Percentiles rank a stretch among this genome's conserved stretches.
These are phyloP conservation scores for Luvunga scandens DNA, from an alignment of 345 rosid species.

Conservation along the genomic window DNA sequence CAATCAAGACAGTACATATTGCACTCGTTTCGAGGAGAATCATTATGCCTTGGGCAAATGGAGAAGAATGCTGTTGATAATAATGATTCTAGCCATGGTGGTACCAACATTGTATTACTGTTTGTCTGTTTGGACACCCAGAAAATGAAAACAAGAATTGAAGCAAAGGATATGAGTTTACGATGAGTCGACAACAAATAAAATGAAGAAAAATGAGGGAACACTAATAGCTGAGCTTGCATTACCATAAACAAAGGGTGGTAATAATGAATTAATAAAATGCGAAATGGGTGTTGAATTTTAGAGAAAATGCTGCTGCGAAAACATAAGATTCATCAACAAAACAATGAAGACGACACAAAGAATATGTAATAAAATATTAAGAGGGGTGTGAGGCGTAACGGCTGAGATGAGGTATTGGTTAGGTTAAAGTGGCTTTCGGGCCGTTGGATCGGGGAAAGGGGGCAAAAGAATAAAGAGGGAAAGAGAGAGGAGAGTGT, in stretches of 20 bases:
- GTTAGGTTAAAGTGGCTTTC: conserved; percentile 33
- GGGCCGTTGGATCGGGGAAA: conserved; percentile 32
- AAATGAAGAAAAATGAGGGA: not conserved
- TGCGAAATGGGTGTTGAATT: not conserved
- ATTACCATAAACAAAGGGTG: conserved; percentile 25
- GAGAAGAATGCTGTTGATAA: conserved; percentile 30
- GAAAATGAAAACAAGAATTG: not conserved
- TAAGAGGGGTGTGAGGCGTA: not conserved
- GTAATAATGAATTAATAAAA: not conserved
- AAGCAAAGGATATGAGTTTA: no score
- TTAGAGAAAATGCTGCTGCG: conserved; percentile 7
- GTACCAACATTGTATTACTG: conserved; percentile 27
- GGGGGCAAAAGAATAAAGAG: not conserved
- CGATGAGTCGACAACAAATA: no score
- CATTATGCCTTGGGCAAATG: conserved; percentile 26
- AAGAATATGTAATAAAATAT: conserved; percentile 9
- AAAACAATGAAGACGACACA: conserved; percentile 11
- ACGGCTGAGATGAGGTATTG: conserved; percentile 27
- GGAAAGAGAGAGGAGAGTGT: not conserved
- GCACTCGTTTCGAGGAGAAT: conserved; percentile 28
- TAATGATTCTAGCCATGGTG: conserved; percentile 36
- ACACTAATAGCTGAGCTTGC: not conserved
- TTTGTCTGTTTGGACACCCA: conserved; percentile 15
- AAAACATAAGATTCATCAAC: conserved; percentile 25
- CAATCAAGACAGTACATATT: conserved; percentile 41